A percentile compares a stretch with the other conserved stretches of the same genome.
These are phyloP conservation scores for Chaetomium strumarium DNA, from an alignment of 2,329 filamentous ascomycete species.

Conservation along the genomic window DNA sequence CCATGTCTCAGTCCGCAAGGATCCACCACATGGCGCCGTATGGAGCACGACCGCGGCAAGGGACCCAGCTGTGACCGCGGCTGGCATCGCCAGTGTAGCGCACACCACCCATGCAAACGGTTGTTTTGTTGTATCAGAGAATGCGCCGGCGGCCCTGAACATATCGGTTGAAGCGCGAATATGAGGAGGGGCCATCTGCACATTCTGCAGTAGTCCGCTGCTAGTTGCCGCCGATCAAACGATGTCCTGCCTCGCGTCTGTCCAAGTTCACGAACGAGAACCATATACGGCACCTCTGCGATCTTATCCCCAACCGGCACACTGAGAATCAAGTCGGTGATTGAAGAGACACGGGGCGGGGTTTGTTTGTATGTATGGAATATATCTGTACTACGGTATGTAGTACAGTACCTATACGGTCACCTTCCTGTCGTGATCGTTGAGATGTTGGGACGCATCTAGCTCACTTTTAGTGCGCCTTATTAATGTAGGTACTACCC, in stretches of 20 bases:
- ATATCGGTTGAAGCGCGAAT: conserved; percentile 17
- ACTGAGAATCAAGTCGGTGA: no score
- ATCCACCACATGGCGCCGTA: conserved; percentile 18
- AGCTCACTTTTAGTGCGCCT: no score
- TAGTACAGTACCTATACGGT: no score
- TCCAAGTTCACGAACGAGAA: neutral
- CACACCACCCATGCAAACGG: conserved; percentile 10
- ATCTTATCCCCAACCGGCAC: no score
- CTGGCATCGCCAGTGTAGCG: neutral
- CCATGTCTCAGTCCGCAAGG: conserved; percentile 19
- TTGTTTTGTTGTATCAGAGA: neutral
- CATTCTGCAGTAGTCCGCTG: no score
- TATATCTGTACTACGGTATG: no score
- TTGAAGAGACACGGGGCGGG: no score
- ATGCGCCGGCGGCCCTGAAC: conserved; percentile 10
- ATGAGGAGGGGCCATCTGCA: neutral
- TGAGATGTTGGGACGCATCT: conserved; percentile 9
- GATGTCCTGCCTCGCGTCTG: neutral
- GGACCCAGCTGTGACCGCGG: conserved; percentile 8
- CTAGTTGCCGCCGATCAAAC: conserved; percentile 23
- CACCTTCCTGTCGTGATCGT: neutral
- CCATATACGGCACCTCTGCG: no score
- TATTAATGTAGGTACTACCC: no score
- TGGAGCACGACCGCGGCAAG: conserved; percentile 15
- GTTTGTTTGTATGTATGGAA: no score